These are phyloP conservation scores for Theobroma cacao DNA, from an alignment of 345 rosid species.

Conservation along the genomic window DNA sequence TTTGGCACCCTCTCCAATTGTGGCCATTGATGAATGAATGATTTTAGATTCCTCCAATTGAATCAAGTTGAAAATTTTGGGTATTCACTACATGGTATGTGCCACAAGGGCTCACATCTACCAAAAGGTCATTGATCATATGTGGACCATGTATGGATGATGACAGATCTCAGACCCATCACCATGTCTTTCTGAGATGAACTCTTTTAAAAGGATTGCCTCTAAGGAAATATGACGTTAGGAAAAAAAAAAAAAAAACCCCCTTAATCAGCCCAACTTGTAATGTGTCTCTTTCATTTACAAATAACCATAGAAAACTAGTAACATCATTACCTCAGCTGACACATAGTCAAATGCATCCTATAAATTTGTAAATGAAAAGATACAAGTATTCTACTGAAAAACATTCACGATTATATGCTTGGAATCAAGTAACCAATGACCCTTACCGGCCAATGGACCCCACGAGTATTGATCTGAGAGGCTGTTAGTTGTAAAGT, in stretches of 20 bases:
- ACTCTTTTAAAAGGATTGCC: background rate
- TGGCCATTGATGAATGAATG: background rate
- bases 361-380: background rate
- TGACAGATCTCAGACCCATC: background rate
- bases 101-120: background rate
- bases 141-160: constrained; percentile 7
- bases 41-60: background rate
- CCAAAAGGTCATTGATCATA: background rate
- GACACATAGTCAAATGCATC: background rate
- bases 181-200: background rate
- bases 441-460: background rate
- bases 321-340: constrained; percentile 31
- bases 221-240: background rate
- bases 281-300: constrained; percentile 8
- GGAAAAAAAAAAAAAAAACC: no score
- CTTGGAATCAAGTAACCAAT: background rate
- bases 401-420: background rate
- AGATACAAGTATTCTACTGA: background rate
- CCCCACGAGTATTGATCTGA: background rate
- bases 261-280: background rate
- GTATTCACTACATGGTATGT: background rate
- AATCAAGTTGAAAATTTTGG: background rate
- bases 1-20: background rate
- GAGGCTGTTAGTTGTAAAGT: background rate
- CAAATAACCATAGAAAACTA: constrained; percentile 8